Base-by-base conservation (phyloP, 495 filamentous ascomycete genomes). In the Trichoderma asperelloides region DNA sequence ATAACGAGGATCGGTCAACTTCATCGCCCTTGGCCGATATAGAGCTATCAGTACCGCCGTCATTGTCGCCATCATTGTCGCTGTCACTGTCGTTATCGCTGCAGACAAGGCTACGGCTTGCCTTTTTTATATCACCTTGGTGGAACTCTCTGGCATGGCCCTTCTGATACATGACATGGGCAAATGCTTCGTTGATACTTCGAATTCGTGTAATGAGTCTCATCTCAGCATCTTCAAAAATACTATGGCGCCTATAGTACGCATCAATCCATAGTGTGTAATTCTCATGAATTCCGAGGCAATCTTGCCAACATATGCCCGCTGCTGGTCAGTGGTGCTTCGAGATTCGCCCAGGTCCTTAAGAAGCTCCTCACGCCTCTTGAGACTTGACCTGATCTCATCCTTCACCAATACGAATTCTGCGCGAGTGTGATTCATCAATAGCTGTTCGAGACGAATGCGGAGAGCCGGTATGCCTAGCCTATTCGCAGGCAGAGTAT, bases 181-280 rank as follows among this genome's bases (percentile, higher is more conserved):
- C 11, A 18, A 64, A 64, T 3, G 21, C 62, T 27, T 64, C 62
- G 28, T 64, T 64, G 33, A 64, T 11, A 1, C 18, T 25, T 11
- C 62, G 62, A 5, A 64, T 41, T 9, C 62, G 62, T 1, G 62
- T 64, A 25, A 64, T 64, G 4, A 64, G 30, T 27, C 40, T 64
- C 62, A 64, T 23, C n/a, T 64, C 62, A 3, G 2, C 11, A 8
- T 64, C 23, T 2, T 64, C 62, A 8, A 40, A 45, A 8, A 64
- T 21, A 0, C 9, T 6, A 16, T 41, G 16, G 0, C 62, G 62
- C 62, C 33, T 64, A 27, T 64, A 64, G 15, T 64, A 64, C 1
- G 62, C 62, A 28, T 64, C 62, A 64, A 30, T 1, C 33, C 62
- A 30, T 64, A 64, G 8, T 45, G n/a, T 13, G 41, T 64, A 8